phyloP scores from a whole-genome alignment of 2,329 filamentous ascomycete species.

The Harringtonia lauricola region DNA sequence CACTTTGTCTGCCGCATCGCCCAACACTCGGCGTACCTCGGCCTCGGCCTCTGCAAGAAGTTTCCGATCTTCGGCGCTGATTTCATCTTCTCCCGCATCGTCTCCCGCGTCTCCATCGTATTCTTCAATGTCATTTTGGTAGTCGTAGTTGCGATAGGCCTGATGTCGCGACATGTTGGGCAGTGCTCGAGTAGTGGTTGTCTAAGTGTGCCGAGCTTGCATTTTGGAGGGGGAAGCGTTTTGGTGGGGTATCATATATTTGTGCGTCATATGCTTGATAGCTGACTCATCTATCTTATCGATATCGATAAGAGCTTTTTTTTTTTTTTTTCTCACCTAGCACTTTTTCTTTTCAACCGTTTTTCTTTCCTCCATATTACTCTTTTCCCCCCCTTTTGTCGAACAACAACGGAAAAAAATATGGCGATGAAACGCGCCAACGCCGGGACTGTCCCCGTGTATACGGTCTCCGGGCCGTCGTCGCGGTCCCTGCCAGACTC shows the following conservation, averaged over 20 bases:
- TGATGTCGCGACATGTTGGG: slow-evolving; percentile 34
- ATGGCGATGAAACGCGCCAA: slow-evolving; percentile 13
- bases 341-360: not conserved
- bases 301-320: slow-evolving; percentile 4
- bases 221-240: not conserved
- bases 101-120: slow-evolving; percentile 36
- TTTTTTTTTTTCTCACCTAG: not conserved
- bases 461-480: slow-evolving; percentile 87
- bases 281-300: not conserved
- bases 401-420: not conserved
- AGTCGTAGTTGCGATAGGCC: slow-evolving; percentile 35
- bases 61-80: slow-evolving; percentile 34
- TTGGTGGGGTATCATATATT: too few species aligned
- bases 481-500: slow-evolving; percentile 87
- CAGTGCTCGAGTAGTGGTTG: not conserved
- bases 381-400: not conserved
- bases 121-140: slow-evolving; percentile 39
- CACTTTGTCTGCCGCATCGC: slow-evolving; percentile 43
- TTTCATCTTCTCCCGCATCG: slow-evolving; percentile 31
- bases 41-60: slow-evolving; percentile 54
- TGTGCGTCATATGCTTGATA: not conserved
- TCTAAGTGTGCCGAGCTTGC: not conserved
- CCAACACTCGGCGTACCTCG: slow-evolving; percentile 56
- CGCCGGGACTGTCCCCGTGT: slow-evolving; percentile 26
- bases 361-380: not conserved